Evolutionary conservation across 352 stramenopile genomes (phyloP).

Genomic region (Pythium apleroticum): DNA sequence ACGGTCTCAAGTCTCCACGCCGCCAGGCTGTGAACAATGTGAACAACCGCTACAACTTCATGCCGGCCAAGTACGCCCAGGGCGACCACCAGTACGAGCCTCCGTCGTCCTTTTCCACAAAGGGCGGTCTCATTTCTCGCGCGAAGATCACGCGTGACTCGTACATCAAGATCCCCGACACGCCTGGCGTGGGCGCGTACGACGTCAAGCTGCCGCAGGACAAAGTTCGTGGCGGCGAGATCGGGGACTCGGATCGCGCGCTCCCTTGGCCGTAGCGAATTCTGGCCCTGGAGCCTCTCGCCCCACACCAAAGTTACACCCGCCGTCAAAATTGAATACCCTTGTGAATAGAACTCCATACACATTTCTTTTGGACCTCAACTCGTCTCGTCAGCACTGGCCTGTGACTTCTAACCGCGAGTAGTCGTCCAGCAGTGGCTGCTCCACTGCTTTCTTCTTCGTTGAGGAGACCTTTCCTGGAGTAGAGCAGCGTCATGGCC

Average conservation of each 20-base stretch:
- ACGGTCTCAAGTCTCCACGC: slow-evolving; percentile 27
- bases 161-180: slow-evolving; percentile 41
- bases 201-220: slow-evolving; percentile 43
- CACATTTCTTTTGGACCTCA: neutral
- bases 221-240: slow-evolving; percentile 40
- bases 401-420: slow-evolving; percentile 12
- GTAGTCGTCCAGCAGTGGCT: slow-evolving; percentile 25
- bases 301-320: neutral
- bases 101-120: slow-evolving; percentile 45
- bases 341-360: slow-evolving; percentile 24
- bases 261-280: slow-evolving; percentile 32
- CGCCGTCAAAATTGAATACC: slow-evolving; percentile 12
- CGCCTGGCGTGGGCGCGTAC: slow-evolving; percentile 41
- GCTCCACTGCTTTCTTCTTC: neutral
- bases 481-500: neutral
- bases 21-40: slow-evolving; percentile 24
- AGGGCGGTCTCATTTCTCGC: slow-evolving; percentile 38
- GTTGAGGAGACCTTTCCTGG: neutral
- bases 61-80: slow-evolving; percentile 30
- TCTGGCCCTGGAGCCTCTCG: neutral
- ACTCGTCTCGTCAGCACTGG: neutral
- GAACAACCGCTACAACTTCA: slow-evolving; percentile 35
- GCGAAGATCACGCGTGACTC: slow-evolving; percentile 40
- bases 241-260: slow-evolving; percentile 43
- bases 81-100: slow-evolving; percentile 32